phyloP scores from a whole-genome alignment of 148 eudicot genomes.

The Rhododendron ferrugineum region DNA sequence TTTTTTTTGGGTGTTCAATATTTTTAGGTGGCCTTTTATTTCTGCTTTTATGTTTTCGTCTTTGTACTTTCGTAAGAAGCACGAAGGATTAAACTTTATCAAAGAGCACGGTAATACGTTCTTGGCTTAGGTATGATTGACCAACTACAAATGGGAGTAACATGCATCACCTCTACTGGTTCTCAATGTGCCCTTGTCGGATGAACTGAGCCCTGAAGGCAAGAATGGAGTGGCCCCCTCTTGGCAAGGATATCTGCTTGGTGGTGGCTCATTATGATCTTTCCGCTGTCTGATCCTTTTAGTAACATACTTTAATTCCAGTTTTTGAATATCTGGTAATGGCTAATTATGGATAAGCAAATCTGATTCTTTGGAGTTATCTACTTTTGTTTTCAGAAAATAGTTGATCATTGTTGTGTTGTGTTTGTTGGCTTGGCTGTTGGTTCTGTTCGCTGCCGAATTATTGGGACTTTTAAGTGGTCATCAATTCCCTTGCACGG shows the following conservation, averaged over 20 bases:
- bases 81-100: not conserved
- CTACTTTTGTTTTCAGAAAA: not conserved
- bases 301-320: not conserved
- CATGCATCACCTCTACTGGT: not conserved
- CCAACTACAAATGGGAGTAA: not conserved
- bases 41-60: not conserved
- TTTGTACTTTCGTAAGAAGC: not conserved
- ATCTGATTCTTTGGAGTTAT: not conserved
- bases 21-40: not conserved
- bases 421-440: not conserved
- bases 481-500: not conserved
- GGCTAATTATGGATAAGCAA: not conserved
- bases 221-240: not conserved
- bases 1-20: not conserved
- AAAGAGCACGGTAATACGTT: not conserved
- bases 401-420: not conserved
- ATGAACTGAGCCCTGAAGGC: not conserved
- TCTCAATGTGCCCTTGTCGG: not conserved
- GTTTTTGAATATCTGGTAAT: not conserved
- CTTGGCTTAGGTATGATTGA: not conserved
- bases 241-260: not conserved
- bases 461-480: not conserved
- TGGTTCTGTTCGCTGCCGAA: not conserved
- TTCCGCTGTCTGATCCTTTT: not conserved
- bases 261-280: not conserved